Evolutionary conservation across 1,139 yeast genomes (phyloP).

Genomic region (Blastobotrys aristatus): DNA sequence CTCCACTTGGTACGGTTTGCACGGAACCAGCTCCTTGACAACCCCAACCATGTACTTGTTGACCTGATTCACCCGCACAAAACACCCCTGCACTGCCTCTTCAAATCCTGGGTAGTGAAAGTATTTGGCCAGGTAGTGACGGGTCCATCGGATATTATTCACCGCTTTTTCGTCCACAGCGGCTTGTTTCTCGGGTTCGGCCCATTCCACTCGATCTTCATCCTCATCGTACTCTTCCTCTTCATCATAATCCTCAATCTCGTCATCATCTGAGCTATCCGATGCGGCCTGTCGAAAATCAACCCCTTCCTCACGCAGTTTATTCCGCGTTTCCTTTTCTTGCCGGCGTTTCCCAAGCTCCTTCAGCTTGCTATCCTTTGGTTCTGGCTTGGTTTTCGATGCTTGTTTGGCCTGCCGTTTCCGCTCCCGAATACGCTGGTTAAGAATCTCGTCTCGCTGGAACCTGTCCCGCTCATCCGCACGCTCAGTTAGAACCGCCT

Average conservation of each 20-base stretch:
- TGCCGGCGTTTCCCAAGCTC: constrained; percentile 86
- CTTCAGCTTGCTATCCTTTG: constrained; percentile 59
- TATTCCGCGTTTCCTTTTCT: constrained; percentile 40
- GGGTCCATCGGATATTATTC: constrained; percentile 68
- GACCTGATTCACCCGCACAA: constrained; percentile 73
- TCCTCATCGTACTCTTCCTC: constrained; percentile 34
- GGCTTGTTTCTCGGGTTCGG: constrained; percentile 34
- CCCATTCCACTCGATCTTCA: constrained; percentile 44
- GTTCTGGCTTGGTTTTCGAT: constrained; percentile 25
- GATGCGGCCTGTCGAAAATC: constrained; percentile 32
- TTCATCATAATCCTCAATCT: constrained; percentile 42
- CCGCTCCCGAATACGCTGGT: constrained; percentile 68
- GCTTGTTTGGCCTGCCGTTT: constrained; percentile 40
- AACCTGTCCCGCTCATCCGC: constrained; percentile 84
- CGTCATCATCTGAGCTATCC: constrained; percentile 32
- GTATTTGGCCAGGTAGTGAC: constrained; percentile 66
- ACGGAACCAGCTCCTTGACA: constrained; percentile 58
- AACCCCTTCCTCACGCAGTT: constrained; percentile 23
- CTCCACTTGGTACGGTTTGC: constrained; percentile 48
- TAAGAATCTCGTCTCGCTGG: constrained; percentile 75
- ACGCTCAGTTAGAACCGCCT: constrained; percentile 84
- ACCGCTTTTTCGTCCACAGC: constrained; percentile 53
- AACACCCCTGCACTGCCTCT: constrained; percentile 63
- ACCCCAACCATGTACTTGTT: constrained; percentile 82
- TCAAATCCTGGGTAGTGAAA: constrained; percentile 81